Evolutionary conservation across 2,329 filamentous ascomycete genomes (phyloP).

Genomic region (Alternaria infectoria): DNA sequence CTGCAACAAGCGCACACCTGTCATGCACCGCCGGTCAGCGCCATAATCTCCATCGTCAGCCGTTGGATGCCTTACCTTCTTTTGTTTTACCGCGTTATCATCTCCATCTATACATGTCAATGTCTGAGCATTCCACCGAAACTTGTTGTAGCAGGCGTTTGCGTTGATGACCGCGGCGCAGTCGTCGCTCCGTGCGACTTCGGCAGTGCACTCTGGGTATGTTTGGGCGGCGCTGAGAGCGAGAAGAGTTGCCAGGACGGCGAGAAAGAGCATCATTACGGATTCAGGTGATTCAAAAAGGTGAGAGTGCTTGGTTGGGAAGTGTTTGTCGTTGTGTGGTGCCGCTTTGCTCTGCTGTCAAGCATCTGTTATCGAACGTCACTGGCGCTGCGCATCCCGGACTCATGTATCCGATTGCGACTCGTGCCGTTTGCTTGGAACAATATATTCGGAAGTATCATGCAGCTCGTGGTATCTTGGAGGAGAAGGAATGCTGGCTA

Average conservation of each 20-base stretch:
- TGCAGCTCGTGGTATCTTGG: not conserved
- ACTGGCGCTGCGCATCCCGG: not conserved
- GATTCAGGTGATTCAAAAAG: not conserved
- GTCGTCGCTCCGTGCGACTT: slow-evolving; percentile 33
- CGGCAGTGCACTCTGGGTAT: slow-evolving; percentile 30
- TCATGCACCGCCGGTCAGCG: not conserved
- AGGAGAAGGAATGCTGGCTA: not conserved
- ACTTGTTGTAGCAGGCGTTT: slow-evolving; percentile 42
- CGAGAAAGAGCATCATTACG: slow-evolving; percentile 23
- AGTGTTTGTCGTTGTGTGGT: not conserved
- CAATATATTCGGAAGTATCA: not conserved
- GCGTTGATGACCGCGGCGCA: slow-evolving; percentile 41
- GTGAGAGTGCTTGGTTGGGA: too few species aligned
- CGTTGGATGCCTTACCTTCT: slow-evolving; percentile 24
- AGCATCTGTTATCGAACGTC: not conserved
- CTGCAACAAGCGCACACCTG: slow-evolving; percentile 41
- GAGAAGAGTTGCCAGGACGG: slow-evolving; percentile 17
- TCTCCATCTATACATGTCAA: slow-evolving; percentile 36
- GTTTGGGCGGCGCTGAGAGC: slow-evolving; percentile 19
- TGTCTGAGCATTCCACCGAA: slow-evolving; percentile 31
- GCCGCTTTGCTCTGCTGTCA: not conserved
- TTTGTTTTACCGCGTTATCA: slow-evolving; percentile 26
- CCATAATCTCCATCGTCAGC: not conserved
- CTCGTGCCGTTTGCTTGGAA: not conserved
- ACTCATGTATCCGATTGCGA: not conserved